These are phyloP conservation scores for Eutypa lata DNA, from an alignment of 2,329 filamentous ascomycete species.

Conservation along the genomic window DNA sequence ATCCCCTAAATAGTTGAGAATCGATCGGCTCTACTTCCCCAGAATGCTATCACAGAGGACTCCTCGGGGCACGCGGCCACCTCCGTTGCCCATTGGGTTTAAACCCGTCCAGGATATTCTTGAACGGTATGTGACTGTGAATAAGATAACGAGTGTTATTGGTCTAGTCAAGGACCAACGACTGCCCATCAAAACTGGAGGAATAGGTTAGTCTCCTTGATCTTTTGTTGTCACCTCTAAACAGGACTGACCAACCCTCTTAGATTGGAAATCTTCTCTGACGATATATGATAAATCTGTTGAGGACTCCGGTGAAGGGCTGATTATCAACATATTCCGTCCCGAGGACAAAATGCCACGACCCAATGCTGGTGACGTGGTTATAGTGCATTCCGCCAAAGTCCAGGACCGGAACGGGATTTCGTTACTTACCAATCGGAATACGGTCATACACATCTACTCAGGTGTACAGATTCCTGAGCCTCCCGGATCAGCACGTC, in stretches of 20 bases:
- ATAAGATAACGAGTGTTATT: conserved; percentile 54
- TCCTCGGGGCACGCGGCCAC: conserved; percentile 9
- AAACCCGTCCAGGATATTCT: conserved; percentile 40
- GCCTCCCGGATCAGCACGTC: conserved; percentile 34
- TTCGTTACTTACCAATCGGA: conserved; percentile 42
- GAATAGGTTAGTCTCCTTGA: conserved; percentile 41
- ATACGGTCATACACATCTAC: conserved; percentile 46
- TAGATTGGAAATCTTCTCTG: conserved; percentile 61
- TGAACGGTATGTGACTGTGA: conserved; percentile 29
- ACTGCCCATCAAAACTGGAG: conserved; percentile 46
- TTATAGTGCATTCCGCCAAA: conserved; percentile 58
- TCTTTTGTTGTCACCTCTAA: conserved; percentile 1
- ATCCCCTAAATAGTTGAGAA: not conserved
- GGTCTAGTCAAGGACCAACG: conserved; percentile 69
- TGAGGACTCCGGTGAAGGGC: conserved; percentile 37
- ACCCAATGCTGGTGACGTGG: conserved; percentile 56
- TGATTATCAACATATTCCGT: conserved; percentile 61
- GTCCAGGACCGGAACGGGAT: conserved; percentile 35
- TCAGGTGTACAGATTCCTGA: conserved; percentile 35
- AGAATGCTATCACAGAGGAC: not conserved
- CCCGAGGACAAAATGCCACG: conserved; percentile 45
- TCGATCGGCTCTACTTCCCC: not conserved
- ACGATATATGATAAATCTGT: conserved; percentile 58
- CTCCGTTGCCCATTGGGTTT: conserved; percentile 34
- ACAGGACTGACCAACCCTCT: conserved; percentile 6